phyloP scores from a whole-genome alignment of 352 stramenopile species.

The Phytophthora citricola region DNA sequence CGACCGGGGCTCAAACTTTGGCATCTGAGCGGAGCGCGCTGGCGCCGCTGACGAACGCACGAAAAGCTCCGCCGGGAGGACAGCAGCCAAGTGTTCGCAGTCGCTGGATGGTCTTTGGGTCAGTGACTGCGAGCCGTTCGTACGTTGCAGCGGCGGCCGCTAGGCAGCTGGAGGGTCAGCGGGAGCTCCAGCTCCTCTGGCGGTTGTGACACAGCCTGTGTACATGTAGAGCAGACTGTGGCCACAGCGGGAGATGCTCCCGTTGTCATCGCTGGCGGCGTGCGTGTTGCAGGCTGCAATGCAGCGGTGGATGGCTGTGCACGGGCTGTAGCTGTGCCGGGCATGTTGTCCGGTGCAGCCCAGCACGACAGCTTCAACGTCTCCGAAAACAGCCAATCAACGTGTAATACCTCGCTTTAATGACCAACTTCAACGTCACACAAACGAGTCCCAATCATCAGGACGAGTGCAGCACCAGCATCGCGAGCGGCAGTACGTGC shows the following conservation, averaged over 20 bases:
- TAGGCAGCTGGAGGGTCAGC: slow-evolving; percentile 16
- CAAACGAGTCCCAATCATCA: not conserved
- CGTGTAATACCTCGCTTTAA: not conserved
- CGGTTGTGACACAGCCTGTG: too few relatives aligned
- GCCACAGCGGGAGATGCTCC: not conserved
- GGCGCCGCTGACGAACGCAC: slow-evolving; percentile 19
- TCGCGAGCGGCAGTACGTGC: slow-evolving; percentile 22
- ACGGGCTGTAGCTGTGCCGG: not conserved
- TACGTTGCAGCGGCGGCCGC: not conserved
- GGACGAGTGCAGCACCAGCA: slow-evolving; percentile 22
- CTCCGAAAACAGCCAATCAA: not conserved
- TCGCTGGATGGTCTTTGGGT: slow-evolving; percentile 11
- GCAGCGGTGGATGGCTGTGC: not conserved
- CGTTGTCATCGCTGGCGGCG: not conserved
- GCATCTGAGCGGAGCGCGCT: slow-evolving; percentile 6
- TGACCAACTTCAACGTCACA: slow-evolving; percentile 13
- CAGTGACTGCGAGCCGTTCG: not conserved
- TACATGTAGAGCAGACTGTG: not conserved
- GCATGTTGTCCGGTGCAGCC: too few relatives aligned
- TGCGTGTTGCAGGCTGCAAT: not conserved
- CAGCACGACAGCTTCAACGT: not conserved
- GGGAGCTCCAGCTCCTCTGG: too few relatives aligned
- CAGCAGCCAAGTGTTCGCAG: slow-evolving; percentile 24
- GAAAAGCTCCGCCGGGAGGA: slow-evolving; percentile 17
- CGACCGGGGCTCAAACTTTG: slow-evolving; percentile 25